These are phyloP conservation scores for Boletus pseudopeckii DNA, from an alignment of 768 basidiomycete genomes.

Conservation along the genomic window DNA sequence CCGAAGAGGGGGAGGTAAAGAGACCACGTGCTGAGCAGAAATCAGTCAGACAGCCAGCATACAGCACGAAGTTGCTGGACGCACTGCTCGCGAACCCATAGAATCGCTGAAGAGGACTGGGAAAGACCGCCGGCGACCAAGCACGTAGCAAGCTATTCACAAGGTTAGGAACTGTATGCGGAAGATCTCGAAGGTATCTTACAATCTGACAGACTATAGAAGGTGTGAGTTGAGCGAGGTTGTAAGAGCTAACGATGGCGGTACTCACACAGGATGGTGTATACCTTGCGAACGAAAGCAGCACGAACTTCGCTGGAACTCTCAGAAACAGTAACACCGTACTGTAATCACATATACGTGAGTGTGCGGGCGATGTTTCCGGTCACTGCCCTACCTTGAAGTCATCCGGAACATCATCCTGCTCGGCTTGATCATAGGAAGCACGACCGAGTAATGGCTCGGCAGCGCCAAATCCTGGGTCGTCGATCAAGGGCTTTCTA, in stretches of 20 bases:
- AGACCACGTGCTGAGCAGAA: conserved; percentile 59
- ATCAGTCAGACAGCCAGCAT: background rate
- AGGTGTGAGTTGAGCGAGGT: conserved; percentile 1
- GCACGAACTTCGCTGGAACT: conserved; percentile 74
- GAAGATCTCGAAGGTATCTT: conserved; percentile 19
- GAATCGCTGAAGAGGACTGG: conserved; percentile 52
- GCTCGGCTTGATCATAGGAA: conserved; percentile 71
- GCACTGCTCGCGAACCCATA: conserved; percentile 72
- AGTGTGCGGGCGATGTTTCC: background rate
- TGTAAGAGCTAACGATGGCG: background rate
- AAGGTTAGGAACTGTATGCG: background rate
- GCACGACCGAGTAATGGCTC: conserved; percentile 59
- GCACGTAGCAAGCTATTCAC: conserved; percentile 61
- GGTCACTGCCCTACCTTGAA: conserved; percentile 67
- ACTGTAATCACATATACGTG: conserved; percentile 40
- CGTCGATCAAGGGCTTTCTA: conserved; percentile 31
- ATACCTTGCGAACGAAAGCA: conserved; percentile 90
- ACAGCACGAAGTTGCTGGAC: conserved; percentile 24
- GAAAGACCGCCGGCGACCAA: conserved; percentile 73
- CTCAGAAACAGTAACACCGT: conserved; percentile 77
- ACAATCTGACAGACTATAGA: conserved; percentile 69
- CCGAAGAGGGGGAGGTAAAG: conserved; percentile 78
- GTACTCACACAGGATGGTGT: conserved; percentile 78
- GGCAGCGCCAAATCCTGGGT: conserved; percentile 34
- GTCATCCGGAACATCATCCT: conserved; percentile 83